phyloP scores from a whole-genome alignment of 2,329 filamentous ascomycete species.

The Pseudofabraea citricarpa region DNA sequence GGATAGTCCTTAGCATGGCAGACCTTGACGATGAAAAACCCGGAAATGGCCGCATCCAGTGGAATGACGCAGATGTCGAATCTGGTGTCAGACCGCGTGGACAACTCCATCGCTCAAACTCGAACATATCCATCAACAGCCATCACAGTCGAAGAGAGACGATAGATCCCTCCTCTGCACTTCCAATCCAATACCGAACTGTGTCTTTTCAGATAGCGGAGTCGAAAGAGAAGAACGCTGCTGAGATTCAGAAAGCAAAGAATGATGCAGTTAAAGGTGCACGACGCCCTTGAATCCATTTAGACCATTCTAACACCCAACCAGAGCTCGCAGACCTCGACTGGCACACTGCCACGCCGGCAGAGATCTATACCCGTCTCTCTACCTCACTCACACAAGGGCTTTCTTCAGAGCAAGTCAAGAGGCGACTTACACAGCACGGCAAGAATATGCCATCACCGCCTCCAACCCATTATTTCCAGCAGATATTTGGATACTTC shows the following conservation, averaged over 20 bases:
- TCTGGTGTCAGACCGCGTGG: constrained; percentile 12
- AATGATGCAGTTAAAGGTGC: constrained; percentile 39
- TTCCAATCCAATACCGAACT: constrained; percentile 52
- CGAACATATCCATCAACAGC: constrained; percentile 23
- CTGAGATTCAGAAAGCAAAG: constrained; percentile 36
- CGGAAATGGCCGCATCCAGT: constrained; percentile 19
- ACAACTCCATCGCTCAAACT: constrained; percentile 18
- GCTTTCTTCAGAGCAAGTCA: constrained; percentile 53
- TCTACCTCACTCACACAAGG: constrained; percentile 51
- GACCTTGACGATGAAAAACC: constrained; percentile 16
- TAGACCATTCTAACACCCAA: constrained; percentile 13
- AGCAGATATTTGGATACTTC: constrained; percentile 62
- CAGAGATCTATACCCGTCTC: constrained; percentile 56
- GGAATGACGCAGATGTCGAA: constrained; percentile 18
- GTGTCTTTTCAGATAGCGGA: constrained; percentile 54
- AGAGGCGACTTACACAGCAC: constrained; percentile 50
- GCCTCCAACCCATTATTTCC: constrained; percentile 55
- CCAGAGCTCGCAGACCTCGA: constrained; percentile 58
- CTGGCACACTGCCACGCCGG: constrained; percentile 58
- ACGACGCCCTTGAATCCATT: not conserved
- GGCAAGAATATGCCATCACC: constrained; percentile 64
- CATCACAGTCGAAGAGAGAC: constrained; percentile 22
- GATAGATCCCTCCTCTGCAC: constrained; percentile 35
- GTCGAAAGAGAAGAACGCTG: constrained; percentile 40
- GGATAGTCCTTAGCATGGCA: constrained; percentile 14